Evolutionary conservation across 768 basidiomycete species (phyloP).

Genomic region (Xerocomellus amylosporus): DNA sequence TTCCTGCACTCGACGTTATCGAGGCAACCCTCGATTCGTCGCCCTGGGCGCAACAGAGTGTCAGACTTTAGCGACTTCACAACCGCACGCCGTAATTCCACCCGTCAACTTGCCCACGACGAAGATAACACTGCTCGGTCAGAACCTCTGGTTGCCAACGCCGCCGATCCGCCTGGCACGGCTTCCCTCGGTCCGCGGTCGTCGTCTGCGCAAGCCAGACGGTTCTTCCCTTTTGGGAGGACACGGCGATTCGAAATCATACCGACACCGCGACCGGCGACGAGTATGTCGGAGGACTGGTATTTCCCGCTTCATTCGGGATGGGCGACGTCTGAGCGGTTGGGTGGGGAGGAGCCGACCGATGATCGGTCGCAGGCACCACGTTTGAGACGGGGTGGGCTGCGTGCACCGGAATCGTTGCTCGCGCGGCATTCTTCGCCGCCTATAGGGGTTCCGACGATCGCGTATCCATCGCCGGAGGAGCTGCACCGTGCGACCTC

Average conservation of each 20-base stretch:
- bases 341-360: constrained; percentile 28
- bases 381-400: constrained; percentile 63
- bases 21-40: constrained; percentile 62
- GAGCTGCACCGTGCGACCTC: constrained; percentile 20
- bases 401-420: constrained; percentile 62
- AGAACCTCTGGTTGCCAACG: constrained; percentile 4
- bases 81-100: constrained; percentile 55
- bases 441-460: constrained; percentile 20
- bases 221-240: constrained; percentile 57
- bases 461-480: constrained; percentile 22
- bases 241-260: constrained; percentile 42
- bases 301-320: constrained; percentile 29
- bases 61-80: constrained; percentile 76
- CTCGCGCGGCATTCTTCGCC: constrained; percentile 47
- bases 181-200: constrained; percentile 16
- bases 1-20: constrained; percentile 36
- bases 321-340: constrained; percentile 21
- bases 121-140: constrained; percentile 20
- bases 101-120: constrained; percentile 32
- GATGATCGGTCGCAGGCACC: constrained; percentile 42
- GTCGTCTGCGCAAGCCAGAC: constrained; percentile 34
- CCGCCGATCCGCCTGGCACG: not conserved
- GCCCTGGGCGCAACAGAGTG: constrained; percentile 50
- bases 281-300: constrained; percentile 33
- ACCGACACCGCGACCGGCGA: constrained; percentile 30